Conservation (phyloP, 2,329 filamentous ascomycete genomes). For the Paecilomyces sp. region DNA sequence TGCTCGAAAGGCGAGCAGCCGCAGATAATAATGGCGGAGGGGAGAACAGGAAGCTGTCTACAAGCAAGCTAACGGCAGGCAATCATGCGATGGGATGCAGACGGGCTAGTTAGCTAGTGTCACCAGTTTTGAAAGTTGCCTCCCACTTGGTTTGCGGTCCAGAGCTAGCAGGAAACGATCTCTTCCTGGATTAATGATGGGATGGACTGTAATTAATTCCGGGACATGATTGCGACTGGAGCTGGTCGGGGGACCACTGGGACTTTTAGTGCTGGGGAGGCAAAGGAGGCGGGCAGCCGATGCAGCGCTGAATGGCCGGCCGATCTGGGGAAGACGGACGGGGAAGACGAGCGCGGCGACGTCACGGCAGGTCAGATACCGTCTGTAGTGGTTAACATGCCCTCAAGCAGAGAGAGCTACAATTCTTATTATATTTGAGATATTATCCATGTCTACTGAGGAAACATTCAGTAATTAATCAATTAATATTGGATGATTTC, state of each 20-base stretch:
- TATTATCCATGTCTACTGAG: no score
- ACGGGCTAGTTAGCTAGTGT: neutral
- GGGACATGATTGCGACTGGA: no score
- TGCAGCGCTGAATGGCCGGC: neutral
- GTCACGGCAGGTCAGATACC: neutral
- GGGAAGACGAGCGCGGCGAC: neutral
- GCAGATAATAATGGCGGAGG: neutral
- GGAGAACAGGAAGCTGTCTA: neutral
- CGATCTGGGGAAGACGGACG: neutral
- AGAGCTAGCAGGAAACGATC: neutral
- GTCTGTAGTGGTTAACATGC: no score
- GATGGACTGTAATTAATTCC: no score
- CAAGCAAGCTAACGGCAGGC: neutral
- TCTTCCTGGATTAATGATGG: no score
- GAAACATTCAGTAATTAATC: no score
- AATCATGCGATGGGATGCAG: neutral
- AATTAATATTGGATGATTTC: no score
- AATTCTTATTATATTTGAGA: no score
- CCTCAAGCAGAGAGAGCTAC: no score
- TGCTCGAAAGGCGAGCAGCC: neutral
- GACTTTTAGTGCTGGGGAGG: neutral
- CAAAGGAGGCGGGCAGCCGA: neutral
- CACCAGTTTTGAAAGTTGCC: neutral
- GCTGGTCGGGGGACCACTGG: neutral
- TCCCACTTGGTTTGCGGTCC: neutral